Base-by-base conservation (phyloP, 306 rosid genomes). In the Corylus avellana region DNA sequence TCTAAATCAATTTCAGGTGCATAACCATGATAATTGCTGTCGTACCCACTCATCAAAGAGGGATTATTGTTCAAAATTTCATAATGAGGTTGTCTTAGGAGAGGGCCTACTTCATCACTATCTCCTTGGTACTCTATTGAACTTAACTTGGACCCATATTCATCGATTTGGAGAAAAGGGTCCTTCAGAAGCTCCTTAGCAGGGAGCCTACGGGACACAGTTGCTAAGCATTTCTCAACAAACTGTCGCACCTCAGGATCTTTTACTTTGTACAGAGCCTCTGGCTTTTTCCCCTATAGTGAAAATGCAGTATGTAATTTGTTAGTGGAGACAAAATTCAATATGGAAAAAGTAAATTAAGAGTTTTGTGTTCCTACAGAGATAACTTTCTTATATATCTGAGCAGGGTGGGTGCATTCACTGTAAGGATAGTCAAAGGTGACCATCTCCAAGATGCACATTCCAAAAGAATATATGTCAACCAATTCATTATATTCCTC, bases 371-470 rank as follows among this genome's bases (percentile, higher is more conserved):
- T 84, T 81, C 94, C 59, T 88, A 96, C 99, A 44, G 91, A 87
- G 58, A 84, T 75, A 74, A 96, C 99, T 93, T 91, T 96, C 92
- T 93, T 93, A 90, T 96, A 96, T 59, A 96, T 96, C 82, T 96
- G 94, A 79, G 96, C 99, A 57, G 98, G 93, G 84, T 93, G 94
- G 58, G 68, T 85, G 88, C 99, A 96, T 92, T 93, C 99, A 72
- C 97, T 93, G 54, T 93, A 96, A 59, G 98, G 99, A 86, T 96
- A 96, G 77, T 96, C 97, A 78, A 85, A 89, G 75, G 99, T 93
- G 58, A 96, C 97, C 98, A 96, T 96, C 90, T 96, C 99, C 84
- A 96, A 85, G 56, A 96, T 86, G 80, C 99, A 93, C 99, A 96
- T 96, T 75, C 99, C 99, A 83, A 96, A 93, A 58, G 99, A 83